A percentile compares a stretch with the other conserved stretches of the same genome.
Evolutionary conservation across 2,329 filamentous ascomycete species (phyloP).

Genomic region (Elsinoe fawcettii): DNA sequence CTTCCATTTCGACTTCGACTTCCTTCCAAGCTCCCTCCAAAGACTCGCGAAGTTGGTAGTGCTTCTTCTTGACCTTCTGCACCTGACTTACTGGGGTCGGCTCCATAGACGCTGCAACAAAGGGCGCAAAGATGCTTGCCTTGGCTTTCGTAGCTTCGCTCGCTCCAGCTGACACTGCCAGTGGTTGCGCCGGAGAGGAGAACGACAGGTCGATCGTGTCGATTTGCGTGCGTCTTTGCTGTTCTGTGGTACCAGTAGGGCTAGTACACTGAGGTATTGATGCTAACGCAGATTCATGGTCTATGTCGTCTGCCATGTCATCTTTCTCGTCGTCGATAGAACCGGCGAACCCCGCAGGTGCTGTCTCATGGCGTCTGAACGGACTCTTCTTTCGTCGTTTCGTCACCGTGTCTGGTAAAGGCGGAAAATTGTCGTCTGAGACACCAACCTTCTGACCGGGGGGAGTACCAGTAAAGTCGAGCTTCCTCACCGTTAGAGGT

Average conservation of each 20-base stretch:
- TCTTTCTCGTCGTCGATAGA: slow-evolving; percentile 17
- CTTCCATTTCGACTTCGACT: slow-evolving; percentile 23
- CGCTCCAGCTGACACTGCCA: not conserved
- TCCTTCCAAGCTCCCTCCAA: slow-evolving; percentile 30
- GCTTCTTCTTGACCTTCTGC: slow-evolving; percentile 20
- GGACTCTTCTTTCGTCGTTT: slow-evolving; percentile 25
- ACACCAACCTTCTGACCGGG: not conserved
- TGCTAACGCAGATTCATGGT: not conserved
- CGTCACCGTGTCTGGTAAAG: slow-evolving; percentile 28
- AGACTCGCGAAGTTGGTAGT: slow-evolving; percentile 26
- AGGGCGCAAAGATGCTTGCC: slow-evolving; percentile 13
- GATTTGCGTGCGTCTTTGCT: not conserved
- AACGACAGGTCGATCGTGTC: not conserved
- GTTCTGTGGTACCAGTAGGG: not conserved
- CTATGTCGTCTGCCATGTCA: not conserved
- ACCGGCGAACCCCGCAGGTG: slow-evolving; percentile 20
- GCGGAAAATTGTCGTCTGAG: not conserved
- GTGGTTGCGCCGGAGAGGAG: not conserved
- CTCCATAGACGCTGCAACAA: not conserved
- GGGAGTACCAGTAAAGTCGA: slow-evolving; percentile 18
- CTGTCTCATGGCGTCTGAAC: slow-evolving; percentile 26
- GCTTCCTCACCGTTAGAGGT: slow-evolving; percentile 19
- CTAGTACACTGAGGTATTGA: not conserved
- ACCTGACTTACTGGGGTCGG: not conserved
- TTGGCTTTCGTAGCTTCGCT: not conserved